Evolutionary conservation across 139 green algal genomes (phyloP).

Genomic region (Dunaliella sp.): DNA sequence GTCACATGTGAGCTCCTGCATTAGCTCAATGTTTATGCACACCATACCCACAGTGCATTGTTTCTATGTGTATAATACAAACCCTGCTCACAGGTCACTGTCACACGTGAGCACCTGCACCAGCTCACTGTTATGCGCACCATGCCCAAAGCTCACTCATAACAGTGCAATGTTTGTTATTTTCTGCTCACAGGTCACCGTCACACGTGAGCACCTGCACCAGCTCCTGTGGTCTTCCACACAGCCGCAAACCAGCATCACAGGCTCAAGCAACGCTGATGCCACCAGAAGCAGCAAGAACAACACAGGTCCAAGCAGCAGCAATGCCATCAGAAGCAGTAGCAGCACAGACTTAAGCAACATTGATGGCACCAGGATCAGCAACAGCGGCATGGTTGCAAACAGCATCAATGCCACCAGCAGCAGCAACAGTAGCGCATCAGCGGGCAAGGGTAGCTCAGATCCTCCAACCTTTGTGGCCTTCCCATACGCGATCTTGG

Average conservation of each 20-base stretch:
- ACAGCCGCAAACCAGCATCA: background rate
- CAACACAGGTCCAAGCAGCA: too few species aligned
- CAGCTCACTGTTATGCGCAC: too few species aligned
- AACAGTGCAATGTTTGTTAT: too few species aligned
- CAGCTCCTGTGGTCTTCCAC: background rate
- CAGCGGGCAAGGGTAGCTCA: too few species aligned
- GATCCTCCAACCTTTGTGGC: constrained; percentile 9
- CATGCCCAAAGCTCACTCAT: too few species aligned
- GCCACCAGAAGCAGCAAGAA: too few species aligned
- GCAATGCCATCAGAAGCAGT: background rate
- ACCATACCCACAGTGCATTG: too few species aligned
- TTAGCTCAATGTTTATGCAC: too few species aligned
- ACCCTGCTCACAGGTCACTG: too few species aligned
- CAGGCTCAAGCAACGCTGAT: background rate
- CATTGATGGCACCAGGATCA: background rate
- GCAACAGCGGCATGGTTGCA: background rate
- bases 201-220: background rate
- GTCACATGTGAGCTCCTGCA: too few species aligned
- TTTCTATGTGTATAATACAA: too few species aligned
- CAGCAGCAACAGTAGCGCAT: background rate
- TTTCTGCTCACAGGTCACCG: background rate
- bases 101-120: too few species aligned
- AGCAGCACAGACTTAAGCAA: background rate
- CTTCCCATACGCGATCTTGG: constrained; percentile 84
- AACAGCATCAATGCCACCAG: background rate